These are phyloP conservation scores for Oryza officinalis DNA, from an alignment of 176 grass and related monocot genomes.

Conservation along the genomic window DNA sequence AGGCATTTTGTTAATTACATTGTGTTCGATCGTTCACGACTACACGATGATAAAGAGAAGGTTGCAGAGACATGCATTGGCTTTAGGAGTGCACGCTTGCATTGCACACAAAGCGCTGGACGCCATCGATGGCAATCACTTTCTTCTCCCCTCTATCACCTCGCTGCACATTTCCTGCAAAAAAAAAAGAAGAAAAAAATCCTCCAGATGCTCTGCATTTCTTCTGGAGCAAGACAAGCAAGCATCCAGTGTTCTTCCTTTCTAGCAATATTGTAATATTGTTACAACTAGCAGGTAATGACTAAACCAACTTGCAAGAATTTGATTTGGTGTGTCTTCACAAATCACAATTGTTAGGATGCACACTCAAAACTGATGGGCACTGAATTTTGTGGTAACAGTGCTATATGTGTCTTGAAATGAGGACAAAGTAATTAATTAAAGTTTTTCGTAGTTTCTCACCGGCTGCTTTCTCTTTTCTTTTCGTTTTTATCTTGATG, in stretches of 20 bases:
- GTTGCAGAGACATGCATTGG: not conserved
- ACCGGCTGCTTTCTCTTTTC: not conserved
- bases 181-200: not conserved
- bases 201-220: not conserved
- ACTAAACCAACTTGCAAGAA: not conserved
- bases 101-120: constrained; percentile 2
- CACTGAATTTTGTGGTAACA: not conserved
- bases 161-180: not conserved
- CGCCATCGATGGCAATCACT: not conserved
- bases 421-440: too few relatives aligned
- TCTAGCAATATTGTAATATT: not conserved
- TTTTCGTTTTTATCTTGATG: not conserved
- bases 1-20: not conserved
- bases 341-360: not conserved
- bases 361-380: not conserved
- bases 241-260: not conserved
- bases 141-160: not conserved
- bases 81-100: not conserved
- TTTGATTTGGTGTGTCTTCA: not conserved
- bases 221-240: not conserved
- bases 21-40: not conserved
- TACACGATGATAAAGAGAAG: not conserved
- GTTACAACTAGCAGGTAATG: not conserved
- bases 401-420: not conserved
- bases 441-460: not conserved